Percentiles rank a stretch among this genome's conserved stretches.
These are phyloP conservation scores for Rhynchospora tenuis DNA, from an alignment of 176 grass and related monocot genomes.

Conservation along the genomic window DNA sequence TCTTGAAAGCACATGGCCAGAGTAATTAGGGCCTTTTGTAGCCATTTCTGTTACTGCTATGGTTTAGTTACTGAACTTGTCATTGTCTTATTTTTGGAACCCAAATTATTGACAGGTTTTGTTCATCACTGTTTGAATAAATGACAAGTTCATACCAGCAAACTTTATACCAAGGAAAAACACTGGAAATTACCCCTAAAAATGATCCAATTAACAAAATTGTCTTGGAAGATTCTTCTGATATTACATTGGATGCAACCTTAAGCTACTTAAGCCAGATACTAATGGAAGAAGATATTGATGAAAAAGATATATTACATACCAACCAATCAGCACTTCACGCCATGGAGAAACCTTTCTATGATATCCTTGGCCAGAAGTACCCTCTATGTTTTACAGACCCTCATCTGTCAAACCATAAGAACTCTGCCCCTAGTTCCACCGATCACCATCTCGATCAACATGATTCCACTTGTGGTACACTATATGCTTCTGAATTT, in stretches of 20 bases:
- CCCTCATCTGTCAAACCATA: background rate
- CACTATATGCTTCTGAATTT: background rate
- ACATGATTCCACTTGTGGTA: background rate
- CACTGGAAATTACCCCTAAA: background rate
- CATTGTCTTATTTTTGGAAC: background rate
- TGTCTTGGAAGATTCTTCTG: background rate
- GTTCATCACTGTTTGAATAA: background rate
- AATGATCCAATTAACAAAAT: background rate
- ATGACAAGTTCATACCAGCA: background rate
- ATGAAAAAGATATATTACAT: slow-evolving; percentile 15
- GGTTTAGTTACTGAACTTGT: background rate
- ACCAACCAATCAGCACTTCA: slow-evolving; percentile 14
- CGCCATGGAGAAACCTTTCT: slow-evolving; percentile 35
- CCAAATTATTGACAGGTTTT: background rate
- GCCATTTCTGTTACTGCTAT: background rate
- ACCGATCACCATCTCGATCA: background rate
- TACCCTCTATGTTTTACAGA: background rate
- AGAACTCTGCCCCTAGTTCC: background rate
- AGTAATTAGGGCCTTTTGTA: background rate
- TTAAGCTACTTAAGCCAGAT: slow-evolving; percentile 31
- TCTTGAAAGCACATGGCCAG: background rate
- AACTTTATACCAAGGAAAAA: background rate
- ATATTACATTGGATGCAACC: slow-evolving; percentile 12
- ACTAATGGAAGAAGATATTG: slow-evolving; percentile 35
- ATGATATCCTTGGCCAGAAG: slow-evolving; percentile 34